Base-by-base conservation (phyloP, 208 protist species). In the Acanthamoeba triangularis region DNA sequence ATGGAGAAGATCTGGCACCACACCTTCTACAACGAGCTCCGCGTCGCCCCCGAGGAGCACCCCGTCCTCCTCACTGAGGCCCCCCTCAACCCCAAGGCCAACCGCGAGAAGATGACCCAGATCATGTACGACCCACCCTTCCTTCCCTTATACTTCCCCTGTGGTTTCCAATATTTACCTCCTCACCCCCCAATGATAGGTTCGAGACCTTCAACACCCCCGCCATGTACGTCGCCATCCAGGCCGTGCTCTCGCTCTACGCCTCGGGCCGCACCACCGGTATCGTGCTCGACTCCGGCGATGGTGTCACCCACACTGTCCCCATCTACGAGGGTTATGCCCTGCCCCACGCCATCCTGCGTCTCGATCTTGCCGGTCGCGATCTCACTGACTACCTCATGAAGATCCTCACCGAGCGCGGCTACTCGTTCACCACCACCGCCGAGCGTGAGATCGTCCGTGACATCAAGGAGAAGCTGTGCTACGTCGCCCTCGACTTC, bases 1-100 rank as follows among this genome's bases (percentile, higher is more conserved):
- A 99, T 99, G 98, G 99, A 99, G 97, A 99, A 99, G 97, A 98
- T 99, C 93, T 99, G 99, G 99, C 98, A 99, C 96, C 99, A 99
- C 96, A 99, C 99, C 90, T 99, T 99, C 97, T 99, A 99, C 98
- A 99, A 99, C 96, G 99, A 99, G 97, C 98, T 99, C 41, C 98
- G 99, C 80, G 98, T 99, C 25, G 99, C 98, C 78, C 99, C 99
- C 25, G 99, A 99, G 95, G 98, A 99, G 91, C 99, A 99, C 98
- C 99, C 99, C 88, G 99, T 99, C 65, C 97, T 99, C 13, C 95
- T 99, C 11, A 99, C 98, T 49, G 98, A 99, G 95, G 98, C 98
- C 14, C 98, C 98, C 33, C 96, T 98, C 74, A 99, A 99, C 96
- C 98, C 98, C 54, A 98, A 98, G 96, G 97, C 95, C 74, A 99